Evolutionary conservation across 257 asterid genomes (phyloP).

Genomic region (Cordia subcordata): DNA sequence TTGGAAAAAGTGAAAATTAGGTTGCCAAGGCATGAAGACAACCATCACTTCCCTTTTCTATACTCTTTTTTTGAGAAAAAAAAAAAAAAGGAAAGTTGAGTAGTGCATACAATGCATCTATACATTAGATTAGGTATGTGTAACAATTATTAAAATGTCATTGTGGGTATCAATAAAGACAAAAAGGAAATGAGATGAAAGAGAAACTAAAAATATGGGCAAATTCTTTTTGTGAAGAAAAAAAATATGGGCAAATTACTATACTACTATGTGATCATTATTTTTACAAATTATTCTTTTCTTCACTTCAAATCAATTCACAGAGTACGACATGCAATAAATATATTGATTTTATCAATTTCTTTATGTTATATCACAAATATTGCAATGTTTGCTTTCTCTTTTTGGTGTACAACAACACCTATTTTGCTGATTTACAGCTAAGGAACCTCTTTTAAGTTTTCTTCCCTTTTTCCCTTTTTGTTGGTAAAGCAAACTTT

Average conservation of each 20-base stretch:
- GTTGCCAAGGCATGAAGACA: slow-evolving; percentile 87
- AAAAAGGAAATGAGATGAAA: slow-evolving; percentile 33
- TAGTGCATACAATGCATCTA: slow-evolving; percentile 30
- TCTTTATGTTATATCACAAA: too few species aligned
- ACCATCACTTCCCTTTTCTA: slow-evolving; percentile 42
- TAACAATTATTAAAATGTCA: slow-evolving; percentile 12
- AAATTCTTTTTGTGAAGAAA: slow-evolving; percentile 14
- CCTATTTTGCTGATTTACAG: too few species aligned
- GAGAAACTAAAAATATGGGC: slow-evolving; percentile 11
- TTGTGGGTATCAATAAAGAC: slow-evolving; percentile 36
- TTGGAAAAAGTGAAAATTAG: slow-evolving; percentile 96
- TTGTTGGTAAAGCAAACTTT: too few species aligned
- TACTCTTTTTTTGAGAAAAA: slow-evolving; percentile 5
- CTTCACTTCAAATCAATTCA: background rate
- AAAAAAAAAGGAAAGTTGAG: slow-evolving; percentile 14
- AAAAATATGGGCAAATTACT: slow-evolving; percentile 14
- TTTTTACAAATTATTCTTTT: slow-evolving; percentile 2
- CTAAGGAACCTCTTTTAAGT: background rate
- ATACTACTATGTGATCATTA: too few species aligned
- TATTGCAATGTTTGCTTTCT: too few species aligned
- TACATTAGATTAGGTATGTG: slow-evolving; percentile 19
- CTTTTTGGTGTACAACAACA: too few species aligned
- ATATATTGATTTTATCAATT: too few species aligned
- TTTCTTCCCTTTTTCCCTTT: background rate
- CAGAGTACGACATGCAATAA: too few species aligned